phyloP scores from a whole-genome alignment of 768 basidiomycete species.

The Hortiboletus campestris region DNA sequence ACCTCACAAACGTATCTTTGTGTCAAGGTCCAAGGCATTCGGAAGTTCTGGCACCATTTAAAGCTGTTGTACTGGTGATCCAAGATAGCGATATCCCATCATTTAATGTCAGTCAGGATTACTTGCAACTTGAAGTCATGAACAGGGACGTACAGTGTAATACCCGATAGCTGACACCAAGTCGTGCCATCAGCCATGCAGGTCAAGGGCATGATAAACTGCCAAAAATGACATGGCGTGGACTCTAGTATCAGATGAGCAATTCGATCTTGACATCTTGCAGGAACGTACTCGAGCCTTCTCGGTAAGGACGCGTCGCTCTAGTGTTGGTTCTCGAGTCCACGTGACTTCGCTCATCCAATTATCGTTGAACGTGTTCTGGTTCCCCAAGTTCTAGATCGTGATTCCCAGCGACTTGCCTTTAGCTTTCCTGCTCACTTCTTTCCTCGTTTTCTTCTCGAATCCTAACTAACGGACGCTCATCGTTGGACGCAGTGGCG shows the following conservation, averaged over 20 bases:
- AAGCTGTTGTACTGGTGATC: not conserved
- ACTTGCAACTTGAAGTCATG: too few relatives aligned
- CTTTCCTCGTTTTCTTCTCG: not conserved
- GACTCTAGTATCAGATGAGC: not conserved
- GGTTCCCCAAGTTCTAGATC: not conserved
- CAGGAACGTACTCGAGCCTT: too few relatives aligned
- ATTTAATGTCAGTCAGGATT: too few relatives aligned
- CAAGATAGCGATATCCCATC: not conserved
- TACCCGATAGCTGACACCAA: not conserved
- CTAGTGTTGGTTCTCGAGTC: too few relatives aligned
- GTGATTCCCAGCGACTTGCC: not conserved
- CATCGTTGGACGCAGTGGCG: not conserved
- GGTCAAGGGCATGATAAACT: too few relatives aligned
- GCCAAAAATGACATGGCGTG: not conserved
- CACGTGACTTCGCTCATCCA: constrained; percentile 5
- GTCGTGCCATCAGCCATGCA: not conserved
- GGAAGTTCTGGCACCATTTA: not conserved
- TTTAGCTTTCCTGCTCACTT: not conserved
- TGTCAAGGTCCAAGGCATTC: too few relatives aligned
- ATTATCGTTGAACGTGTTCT: not conserved
- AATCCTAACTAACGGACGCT: not conserved
- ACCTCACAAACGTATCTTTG: too few relatives aligned
- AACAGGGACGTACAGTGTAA: not conserved
- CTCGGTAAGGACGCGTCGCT: too few relatives aligned
- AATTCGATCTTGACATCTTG: not conserved